Evolutionary conservation across 1,284 basidiomycete species (phyloP).

Genomic region (Puccinia novopanici): DNA sequence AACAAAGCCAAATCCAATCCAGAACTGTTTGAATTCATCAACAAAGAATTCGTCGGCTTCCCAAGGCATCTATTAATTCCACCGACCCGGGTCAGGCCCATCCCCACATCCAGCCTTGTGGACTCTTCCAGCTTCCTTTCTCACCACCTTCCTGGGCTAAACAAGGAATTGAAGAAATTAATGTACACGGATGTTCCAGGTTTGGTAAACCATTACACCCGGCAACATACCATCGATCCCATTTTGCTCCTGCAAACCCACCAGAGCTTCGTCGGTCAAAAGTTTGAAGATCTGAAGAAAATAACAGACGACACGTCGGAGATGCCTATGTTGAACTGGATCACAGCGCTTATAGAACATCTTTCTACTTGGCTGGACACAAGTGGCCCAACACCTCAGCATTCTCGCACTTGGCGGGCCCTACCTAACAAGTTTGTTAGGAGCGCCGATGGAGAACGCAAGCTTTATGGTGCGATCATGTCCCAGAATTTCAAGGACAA

Average conservation of each 20-base stretch:
- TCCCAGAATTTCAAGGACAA: not conserved
- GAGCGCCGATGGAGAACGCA: not conserved
- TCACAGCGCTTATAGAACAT: constrained; percentile 9
- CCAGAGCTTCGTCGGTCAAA: not conserved
- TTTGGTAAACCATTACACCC: not conserved
- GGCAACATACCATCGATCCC: no score
- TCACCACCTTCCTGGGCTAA: not conserved
- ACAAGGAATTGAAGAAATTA: constrained; percentile 1
- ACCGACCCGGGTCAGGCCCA: not conserved
- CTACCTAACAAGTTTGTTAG: not conserved
- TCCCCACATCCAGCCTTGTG: not conserved
- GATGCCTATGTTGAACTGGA: not conserved
- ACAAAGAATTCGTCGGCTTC: not conserved
- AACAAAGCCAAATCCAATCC: constrained; percentile 2
- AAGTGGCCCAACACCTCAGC: not conserved
- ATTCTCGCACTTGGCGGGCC: constrained; percentile 14
- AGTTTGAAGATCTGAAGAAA: not conserved
- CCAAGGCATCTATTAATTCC: not conserved
- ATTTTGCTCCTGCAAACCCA: constrained; percentile 1
- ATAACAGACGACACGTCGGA: not conserved
- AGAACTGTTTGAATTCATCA: constrained; percentile 1
- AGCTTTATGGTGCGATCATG: not conserved
- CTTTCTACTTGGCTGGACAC: not conserved
- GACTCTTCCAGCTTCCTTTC: not conserved
- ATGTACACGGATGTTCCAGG: constrained; percentile 8